These are phyloP conservation scores for Excoecaria cochinchinensis DNA, from an alignment of 345 rosid species.

Conservation along the genomic window DNA sequence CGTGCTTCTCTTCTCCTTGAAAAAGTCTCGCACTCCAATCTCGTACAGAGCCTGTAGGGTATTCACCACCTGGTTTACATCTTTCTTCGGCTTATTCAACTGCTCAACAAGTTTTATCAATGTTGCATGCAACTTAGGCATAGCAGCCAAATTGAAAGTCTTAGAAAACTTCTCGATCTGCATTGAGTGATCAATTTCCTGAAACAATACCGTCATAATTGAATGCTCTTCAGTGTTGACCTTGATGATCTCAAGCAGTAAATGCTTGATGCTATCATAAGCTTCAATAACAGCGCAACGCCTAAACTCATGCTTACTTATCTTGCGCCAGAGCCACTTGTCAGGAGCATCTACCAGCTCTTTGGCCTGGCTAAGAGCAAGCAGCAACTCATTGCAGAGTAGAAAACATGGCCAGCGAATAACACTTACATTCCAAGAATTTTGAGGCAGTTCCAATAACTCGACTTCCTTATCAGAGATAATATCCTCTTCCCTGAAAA, in stretches of 20 bases:
- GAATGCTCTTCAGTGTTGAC: conserved; percentile 78
- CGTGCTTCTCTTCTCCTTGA: conserved; percentile 56
- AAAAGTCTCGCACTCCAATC: conserved; percentile 75
- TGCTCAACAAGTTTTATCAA: conserved; percentile 71
- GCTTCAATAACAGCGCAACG: conserved; percentile 92
- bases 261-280: conserved; percentile 76
- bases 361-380: conserved; percentile 91
- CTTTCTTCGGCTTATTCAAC: conserved; percentile 51
- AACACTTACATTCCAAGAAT: conserved; percentile 85
- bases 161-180: conserved; percentile 73
- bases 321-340: conserved; percentile 94
- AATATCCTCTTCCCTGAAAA: conserved; percentile 96
- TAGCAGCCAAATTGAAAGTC: conserved; percentile 64
- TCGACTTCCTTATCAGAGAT: conserved; percentile 86
- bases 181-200: conserved; percentile 69
- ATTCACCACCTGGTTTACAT: conserved; percentile 70
- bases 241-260: conserved; percentile 68
- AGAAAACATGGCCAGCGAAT: conserved; percentile 96
- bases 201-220: conserved; percentile 69
- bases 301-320: conserved; percentile 84
- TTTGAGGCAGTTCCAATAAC: conserved; percentile 82
- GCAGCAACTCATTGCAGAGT: conserved; percentile 90
- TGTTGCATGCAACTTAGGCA: conserved; percentile 66
- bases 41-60: conserved; percentile 87
- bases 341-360: conserved; percentile 94